Base-by-base conservation (phyloP, 805 yeast genomes). In the Saturnispora diversa region DNA sequence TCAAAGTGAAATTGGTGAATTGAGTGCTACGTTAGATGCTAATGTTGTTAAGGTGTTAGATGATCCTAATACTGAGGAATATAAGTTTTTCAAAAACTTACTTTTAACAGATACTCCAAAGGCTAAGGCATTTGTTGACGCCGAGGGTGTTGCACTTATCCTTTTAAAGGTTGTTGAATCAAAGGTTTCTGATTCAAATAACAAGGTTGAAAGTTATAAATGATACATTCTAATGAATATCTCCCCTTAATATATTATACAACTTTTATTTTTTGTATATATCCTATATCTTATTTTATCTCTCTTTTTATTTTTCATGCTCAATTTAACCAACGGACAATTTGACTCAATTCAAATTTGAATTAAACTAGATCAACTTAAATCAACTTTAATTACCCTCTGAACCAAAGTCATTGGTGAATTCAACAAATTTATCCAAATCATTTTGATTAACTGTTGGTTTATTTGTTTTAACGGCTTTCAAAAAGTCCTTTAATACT, bases 331-430 rank as follows among this genome's bases (percentile, higher is more conserved):
- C n/a, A n/a, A n/a, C n/a, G n/a, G n/a, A n/a, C n/a, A n/a, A n/a
- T n/a, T n/a, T n/a, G n/a, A n/a, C n/a, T n/a, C n/a, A n/a, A n/a
- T n/a, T n/a, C n/a, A n/a, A n/a, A n/a, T n/a, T n/a, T n/a, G n/a
- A n/a, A n/a, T n/a, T n/a, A n/a, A n/a, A n/a, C n/a, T n/a, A n/a
- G n/a, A n/a, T n/a, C n/a, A n/a, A n/a, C n/a, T n/a, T n/a, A n/a
- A 13, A 25, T 13, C 5, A 15, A 19, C 22, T 17, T 32, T 45
- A 84, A 53, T 84, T 86, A 33, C 99, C 99, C 62, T 92, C 98
- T 53, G 90, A 95, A 28, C 98, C 99, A 58, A 92, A 92, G 63
- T 92, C 99, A 32, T 72, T 74, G 0, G 99, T 92, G 57, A 92
- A 92, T 49, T 84, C 83, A 35, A 77, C 76, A 60, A 90, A 97